Conservation (phyloP, 768 basidiomycete genomes). For the Paxillus rubicundulus region DNA sequence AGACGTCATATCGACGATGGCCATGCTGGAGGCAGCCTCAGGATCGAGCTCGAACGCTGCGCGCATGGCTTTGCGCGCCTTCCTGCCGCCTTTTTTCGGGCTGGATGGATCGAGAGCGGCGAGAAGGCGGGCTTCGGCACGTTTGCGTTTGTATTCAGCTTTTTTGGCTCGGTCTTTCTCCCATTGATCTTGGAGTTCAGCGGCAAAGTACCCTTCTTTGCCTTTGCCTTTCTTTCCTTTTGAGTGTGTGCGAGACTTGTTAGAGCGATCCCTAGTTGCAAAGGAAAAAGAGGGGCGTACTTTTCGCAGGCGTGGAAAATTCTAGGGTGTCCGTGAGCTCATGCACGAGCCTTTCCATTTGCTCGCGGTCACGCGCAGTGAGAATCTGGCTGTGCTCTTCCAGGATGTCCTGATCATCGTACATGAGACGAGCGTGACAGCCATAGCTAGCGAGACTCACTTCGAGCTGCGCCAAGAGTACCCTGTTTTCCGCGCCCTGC, state of each 20-base stretch:
- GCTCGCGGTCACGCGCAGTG: constrained; percentile 42
- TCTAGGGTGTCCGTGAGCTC: constrained; percentile 25
- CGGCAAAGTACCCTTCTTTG: constrained; percentile 36
- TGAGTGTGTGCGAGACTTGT: background rate
- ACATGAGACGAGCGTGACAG: background rate
- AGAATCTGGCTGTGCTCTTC: constrained; percentile 57
- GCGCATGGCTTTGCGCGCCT: constrained; percentile 65
- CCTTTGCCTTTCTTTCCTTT: constrained; percentile 34
- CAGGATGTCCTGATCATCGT: constrained; percentile 59
- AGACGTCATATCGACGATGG: constrained; percentile 62
- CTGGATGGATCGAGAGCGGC: constrained; percentile 62
- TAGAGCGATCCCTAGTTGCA: background rate
- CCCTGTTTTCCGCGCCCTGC: constrained; percentile 58
- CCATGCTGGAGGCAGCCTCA: constrained; percentile 30
- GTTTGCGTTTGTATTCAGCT: constrained; percentile 66
- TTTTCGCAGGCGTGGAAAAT: constrained; percentile 23
- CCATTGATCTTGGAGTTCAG: constrained; percentile 68
- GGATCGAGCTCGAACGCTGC: constrained; percentile 52
- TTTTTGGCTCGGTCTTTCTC: constrained; percentile 81
- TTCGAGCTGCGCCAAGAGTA: constrained; percentile 51
- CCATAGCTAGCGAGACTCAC: constrained; percentile 34
- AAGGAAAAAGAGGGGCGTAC: constrained; percentile 39
- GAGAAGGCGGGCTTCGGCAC: constrained; percentile 54
- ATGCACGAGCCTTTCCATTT: constrained; percentile 54
- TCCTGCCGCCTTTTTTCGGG: constrained; percentile 63